Evolutionary conservation across 805 yeast genomes (phyloP).

Genomic region (Candida nonsorbophila): DNA sequence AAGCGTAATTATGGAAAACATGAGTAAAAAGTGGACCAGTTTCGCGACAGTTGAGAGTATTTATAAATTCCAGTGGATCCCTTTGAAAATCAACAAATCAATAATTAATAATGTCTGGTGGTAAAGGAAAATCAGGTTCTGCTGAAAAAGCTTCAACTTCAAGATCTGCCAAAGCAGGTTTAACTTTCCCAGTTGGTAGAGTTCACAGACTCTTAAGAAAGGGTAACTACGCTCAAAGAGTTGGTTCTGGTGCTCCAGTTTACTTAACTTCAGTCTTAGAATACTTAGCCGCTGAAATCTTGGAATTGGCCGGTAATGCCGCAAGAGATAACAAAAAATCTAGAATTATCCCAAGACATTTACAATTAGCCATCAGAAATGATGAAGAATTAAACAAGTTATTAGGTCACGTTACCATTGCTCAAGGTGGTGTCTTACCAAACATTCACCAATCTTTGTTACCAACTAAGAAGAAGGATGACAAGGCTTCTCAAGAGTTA

Average conservation of each 20-base stretch:
- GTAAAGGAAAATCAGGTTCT: constrained; percentile 42
- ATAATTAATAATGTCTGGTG: constrained; percentile 24
- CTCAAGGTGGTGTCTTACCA: constrained; percentile 52
- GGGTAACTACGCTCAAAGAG: constrained; percentile 49
- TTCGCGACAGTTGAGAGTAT: no score
- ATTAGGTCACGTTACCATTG: constrained; percentile 46
- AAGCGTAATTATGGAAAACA: no score
- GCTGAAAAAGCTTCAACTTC: constrained; percentile 45
- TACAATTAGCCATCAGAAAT: constrained; percentile 48
- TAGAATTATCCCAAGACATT: constrained; percentile 49
- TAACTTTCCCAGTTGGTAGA: constrained; percentile 48
- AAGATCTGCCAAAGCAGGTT: constrained; percentile 46
- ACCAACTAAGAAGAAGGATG: constrained; percentile 52
- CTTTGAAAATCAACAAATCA: no score
- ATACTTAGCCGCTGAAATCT: constrained; percentile 46
- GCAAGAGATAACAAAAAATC: constrained; percentile 50
- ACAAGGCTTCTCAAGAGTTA: constrained; percentile 56
- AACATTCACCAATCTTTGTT: constrained; percentile 45
- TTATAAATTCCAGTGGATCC: no score
- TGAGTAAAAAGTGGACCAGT: no score
- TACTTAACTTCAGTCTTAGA: constrained; percentile 46
- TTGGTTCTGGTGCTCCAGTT: constrained; percentile 50
- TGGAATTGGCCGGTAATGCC: constrained; percentile 49
- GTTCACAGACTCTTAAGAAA: constrained; percentile 47
- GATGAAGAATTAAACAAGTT: constrained; percentile 48